phyloP scores from a whole-genome alignment of 257 asterid species.

The Fraxinus quadrangulata region DNA sequence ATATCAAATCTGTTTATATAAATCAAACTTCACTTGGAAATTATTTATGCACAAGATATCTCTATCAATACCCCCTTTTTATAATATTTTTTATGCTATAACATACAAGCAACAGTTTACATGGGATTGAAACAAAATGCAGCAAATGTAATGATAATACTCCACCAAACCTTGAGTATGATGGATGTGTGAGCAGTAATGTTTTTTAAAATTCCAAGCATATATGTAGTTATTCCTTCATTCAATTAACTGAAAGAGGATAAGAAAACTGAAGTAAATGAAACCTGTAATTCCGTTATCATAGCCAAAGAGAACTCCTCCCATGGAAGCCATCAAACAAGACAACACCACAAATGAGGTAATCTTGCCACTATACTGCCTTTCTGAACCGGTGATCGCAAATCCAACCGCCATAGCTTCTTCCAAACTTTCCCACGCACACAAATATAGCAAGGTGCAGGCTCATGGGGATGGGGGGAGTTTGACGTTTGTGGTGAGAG shows the following conservation, averaged over 20 bases:
- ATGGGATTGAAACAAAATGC: too few relatives aligned
- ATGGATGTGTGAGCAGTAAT: background rate
- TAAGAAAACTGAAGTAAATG: background rate
- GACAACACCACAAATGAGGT: slow-evolving; percentile 62
- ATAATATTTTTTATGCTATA: background rate
- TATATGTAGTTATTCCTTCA: background rate
- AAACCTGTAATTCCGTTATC: slow-evolving; percentile 87
- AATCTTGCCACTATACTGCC: slow-evolving; percentile 56
- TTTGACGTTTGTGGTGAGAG: slow-evolving; percentile 3
- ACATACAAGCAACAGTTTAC: too few relatives aligned
- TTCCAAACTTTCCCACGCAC: background rate
- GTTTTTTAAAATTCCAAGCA: background rate
- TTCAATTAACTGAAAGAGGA: background rate
- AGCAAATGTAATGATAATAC: too few relatives aligned
- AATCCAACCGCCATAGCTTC: slow-evolving; percentile 49
- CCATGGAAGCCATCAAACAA: slow-evolving; percentile 77
- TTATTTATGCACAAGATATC: background rate
- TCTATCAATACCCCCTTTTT: background rate
- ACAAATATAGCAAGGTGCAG: background rate
- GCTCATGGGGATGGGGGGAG: background rate
- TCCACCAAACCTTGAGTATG: background rate
- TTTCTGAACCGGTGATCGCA: slow-evolving; percentile 18
- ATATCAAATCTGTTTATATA: background rate
- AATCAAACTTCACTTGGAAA: background rate
- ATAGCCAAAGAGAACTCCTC: slow-evolving; percentile 80